phyloP scores from a whole-genome alignment of 2,329 filamentous ascomycete species.

The Aureobasidium sp. region DNA sequence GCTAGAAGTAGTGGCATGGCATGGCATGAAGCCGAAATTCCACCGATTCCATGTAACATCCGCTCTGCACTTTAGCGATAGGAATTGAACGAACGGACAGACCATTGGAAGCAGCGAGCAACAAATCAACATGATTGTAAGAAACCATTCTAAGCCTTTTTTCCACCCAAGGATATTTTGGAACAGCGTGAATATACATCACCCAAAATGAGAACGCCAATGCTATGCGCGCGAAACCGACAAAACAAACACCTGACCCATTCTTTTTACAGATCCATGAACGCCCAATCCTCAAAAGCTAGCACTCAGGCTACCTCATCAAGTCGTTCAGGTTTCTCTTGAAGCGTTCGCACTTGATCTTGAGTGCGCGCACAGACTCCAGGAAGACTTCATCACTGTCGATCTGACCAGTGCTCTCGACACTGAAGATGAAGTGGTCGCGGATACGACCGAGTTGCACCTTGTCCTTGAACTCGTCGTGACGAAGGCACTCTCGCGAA shows the following conservation, averaged over 20 bases:
- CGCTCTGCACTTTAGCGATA: too few species aligned
- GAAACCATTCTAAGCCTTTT: neutral
- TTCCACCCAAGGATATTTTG: neutral
- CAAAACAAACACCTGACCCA: neutral
- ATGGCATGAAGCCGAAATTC: too few species aligned
- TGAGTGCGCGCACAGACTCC: constrained; percentile 76
- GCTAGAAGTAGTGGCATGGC: too few species aligned
- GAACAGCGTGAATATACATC: constrained; percentile 2
- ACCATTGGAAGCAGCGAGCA: neutral
- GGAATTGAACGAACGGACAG: too few species aligned
- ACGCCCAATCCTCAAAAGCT: neutral
- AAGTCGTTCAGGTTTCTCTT: constrained; percentile 55
- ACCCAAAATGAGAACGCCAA: constrained; percentile 13
- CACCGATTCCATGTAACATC: too few species aligned
- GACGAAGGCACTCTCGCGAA: constrained; percentile 81
- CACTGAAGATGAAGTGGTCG: constrained; percentile 94
- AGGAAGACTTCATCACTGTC: constrained; percentile 90
- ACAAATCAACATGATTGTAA: neutral
- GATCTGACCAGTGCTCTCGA: constrained; percentile 94
- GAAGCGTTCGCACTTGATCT: constrained; percentile 69
- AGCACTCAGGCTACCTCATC: constrained; percentile 11
- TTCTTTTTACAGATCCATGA: constrained; percentile 1
- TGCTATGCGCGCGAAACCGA: constrained; percentile 14
- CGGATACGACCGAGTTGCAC: constrained; percentile 82
- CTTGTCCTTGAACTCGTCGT: constrained; percentile 89